Evolutionary conservation across 495 filamentous ascomycete species (phyloP), one percentile per base, ranked within the genome.

Genomic region (Aspergillus incahuasiensis): DNA sequence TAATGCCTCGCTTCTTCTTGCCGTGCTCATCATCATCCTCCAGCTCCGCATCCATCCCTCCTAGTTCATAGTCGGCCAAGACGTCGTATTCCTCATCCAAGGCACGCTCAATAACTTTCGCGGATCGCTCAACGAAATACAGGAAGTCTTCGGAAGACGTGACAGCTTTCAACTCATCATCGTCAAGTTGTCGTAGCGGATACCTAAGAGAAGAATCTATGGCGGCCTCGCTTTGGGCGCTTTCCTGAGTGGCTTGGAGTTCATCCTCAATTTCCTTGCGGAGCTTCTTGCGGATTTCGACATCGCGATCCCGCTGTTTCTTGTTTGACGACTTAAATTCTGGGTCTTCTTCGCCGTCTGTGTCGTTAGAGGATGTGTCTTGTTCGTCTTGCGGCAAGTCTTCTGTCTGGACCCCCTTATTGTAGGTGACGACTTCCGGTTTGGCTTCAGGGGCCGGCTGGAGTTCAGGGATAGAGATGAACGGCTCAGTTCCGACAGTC

Each of bases 41-140:
- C 55, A 92, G 82, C 25, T 88, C 75, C 4, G 84, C 85, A 51
- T 82, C 78, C 1, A 74, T 59, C 9, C 83, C 84, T 48, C 88
- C 86, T 3, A 95, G 75, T 42, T 90, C 87, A 73, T 99, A 99
- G 70, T 97, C 91, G 44, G 91, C 91, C 35, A 99, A 73, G 42
- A 99, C 88, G 68, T 99, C 92, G 68, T 97, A 99, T 48, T 88
- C 85, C 60, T 95, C 85, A 63, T 97, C 92, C 53, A 99, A 72
- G 3, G 95, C 92, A 61, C 92, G 86, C 74, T 99, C 95, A 62
- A 97, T 92, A 44, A 99, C 91, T 76, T 97, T 99, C 42, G 88
- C 92, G 25, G 92, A 97, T 58, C 88, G 82, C 62, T 97, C 95
- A 18, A 99, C 85, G 65, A 99, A 99, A 62, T 95, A 89, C 57